Evolutionary conservation across 1,139 yeast species (phyloP).

Genomic region (Meyerozyma smithsonii): DNA sequence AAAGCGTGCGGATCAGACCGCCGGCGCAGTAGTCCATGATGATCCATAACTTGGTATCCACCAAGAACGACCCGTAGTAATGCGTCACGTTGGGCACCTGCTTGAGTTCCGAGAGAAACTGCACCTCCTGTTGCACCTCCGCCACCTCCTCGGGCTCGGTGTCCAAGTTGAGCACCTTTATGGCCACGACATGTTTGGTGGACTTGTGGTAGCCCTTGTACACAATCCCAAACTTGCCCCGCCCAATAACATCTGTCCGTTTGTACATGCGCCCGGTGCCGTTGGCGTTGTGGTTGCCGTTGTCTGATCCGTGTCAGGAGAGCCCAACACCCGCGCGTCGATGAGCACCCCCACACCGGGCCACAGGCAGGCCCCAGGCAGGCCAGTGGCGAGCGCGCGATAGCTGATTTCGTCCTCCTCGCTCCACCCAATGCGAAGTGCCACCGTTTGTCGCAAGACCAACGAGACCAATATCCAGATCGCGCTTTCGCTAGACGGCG

Average conservation of each 20-base stretch:
- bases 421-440: conserved; percentile 19
- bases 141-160: conserved; percentile 91
- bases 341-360: too few relatives aligned
- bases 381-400: too few relatives aligned
- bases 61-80: conserved; percentile 82
- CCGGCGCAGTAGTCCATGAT: conserved; percentile 98
- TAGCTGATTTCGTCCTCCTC: neutral
- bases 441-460: conserved; percentile 66
- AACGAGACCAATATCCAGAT: conserved; percentile 93
- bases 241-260: conserved; percentile 86
- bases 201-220: conserved; percentile 72
- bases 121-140: conserved; percentile 92
- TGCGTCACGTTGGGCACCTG: conserved; percentile 87
- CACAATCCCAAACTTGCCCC: conserved; percentile 96
- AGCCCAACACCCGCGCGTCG: neutral
- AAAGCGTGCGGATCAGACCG: conserved; percentile 83
- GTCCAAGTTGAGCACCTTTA: conserved; percentile 87
- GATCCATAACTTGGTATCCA: conserved; percentile 92
- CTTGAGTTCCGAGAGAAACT: conserved; percentile 76
- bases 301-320: neutral
- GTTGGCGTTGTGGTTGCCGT: neutral
- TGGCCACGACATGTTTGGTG: conserved; percentile 79
- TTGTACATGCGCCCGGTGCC: conserved; percentile 43
- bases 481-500: conserved; percentile 82
- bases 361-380: too few relatives aligned